Evolutionary conservation across 148 eudicot genomes (phyloP), one percentile per base, ranked within the genome.

Genomic region (Pharnaceum exiguum): DNA sequence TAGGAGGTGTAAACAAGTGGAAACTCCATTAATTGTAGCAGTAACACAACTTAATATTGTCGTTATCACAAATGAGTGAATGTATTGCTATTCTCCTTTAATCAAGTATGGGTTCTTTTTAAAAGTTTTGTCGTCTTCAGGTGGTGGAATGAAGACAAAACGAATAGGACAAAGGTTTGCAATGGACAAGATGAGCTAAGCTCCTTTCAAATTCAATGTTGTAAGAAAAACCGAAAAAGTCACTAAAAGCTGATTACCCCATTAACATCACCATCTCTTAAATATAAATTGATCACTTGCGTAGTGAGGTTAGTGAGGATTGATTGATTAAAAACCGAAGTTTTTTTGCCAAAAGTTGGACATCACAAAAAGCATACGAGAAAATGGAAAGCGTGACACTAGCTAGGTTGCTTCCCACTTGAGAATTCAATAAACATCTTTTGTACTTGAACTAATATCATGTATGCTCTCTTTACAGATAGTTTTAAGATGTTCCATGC

Each of bases 81-180:
- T n/a, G n/a, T n/a, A n/a, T n/a, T n/a, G n/a, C n/a, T n/a, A n/a
- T n/a, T n/a, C n/a, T n/a, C n/a, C n/a, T n/a, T n/a, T n/a, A n/a
- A n/a, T n/a, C n/a, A n/a, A n/a, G n/a, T n/a, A n/a, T n/a, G n/a
- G n/a, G n/a, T 8, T 24, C 3, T 24, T 2, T 35, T 5, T 19
- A 9, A 22, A 5, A 59, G 23, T 30, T 30, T 59, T 58, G 52
- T 51, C 25, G 45, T 46, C 17, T 61, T 46, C n/a, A n/a, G n/a
- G 67, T 38, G 24, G 29, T 36, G 19, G 50, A 35, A 22, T 53
- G 39, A 62, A 36, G 67, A 61, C 73, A 69, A 55, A 46, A 0
- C 17, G 23, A 38, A 61, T 22, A 55, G 31, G 73, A 69, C 67
- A 51, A 54, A 55, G 21, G 22, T 36, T 35, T 37, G 49, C 46